phyloP scores from a whole-genome alignment of 306 rosid genomes.

The Alnus rubra region DNA sequence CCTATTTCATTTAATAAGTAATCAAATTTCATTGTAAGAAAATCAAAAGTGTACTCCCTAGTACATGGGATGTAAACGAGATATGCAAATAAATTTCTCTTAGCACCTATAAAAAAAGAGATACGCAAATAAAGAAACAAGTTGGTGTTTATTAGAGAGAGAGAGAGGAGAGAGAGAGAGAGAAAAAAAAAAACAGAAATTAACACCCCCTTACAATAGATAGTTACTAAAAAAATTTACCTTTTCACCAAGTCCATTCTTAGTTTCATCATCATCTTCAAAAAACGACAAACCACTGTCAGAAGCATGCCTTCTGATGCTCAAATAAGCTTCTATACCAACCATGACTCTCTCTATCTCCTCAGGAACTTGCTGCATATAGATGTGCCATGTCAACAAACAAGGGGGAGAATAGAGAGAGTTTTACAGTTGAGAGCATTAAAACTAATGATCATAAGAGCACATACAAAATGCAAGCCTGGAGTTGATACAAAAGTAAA shows the following conservation, averaged over 20 bases:
- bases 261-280: constrained; percentile 67
- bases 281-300: constrained; percentile 78
- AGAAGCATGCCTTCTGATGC: constrained; percentile 76
- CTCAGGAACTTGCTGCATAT: constrained; percentile 91
- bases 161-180: neutral
- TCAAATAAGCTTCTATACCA: constrained; percentile 90
- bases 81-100: too few species aligned
- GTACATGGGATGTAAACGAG: too few species aligned
- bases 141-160: neutral
- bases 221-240: constrained; percentile 40
- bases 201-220: neutral
- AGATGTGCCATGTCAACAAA: constrained; percentile 20
- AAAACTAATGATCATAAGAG: neutral
- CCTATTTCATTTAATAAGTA: too few species aligned
- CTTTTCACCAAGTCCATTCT: constrained; percentile 54
- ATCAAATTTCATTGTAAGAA: too few species aligned
- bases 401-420: neutral
- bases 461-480: neutral
- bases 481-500: neutral
- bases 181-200: neutral
- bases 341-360: constrained; percentile 94
- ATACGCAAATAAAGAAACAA: too few species aligned
- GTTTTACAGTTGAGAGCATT: neutral
- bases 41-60: too few species aligned
- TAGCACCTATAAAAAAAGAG: too few species aligned